phyloP scores from a whole-genome alignment of 495 filamentous ascomycete genomes.

The Aspergillus sclerotioniger region DNA sequence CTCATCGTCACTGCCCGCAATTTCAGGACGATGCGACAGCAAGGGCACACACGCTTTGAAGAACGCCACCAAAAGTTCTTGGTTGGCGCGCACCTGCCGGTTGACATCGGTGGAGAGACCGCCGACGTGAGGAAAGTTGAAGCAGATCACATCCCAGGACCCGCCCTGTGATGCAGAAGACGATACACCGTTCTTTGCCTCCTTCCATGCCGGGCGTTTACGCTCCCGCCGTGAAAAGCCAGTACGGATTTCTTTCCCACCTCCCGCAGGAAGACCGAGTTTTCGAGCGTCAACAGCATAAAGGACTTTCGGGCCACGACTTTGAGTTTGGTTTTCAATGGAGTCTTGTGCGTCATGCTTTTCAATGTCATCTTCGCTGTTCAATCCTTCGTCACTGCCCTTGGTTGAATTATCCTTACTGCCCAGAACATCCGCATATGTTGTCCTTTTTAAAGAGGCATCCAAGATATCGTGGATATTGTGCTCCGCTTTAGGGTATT shows the following conservation, averaged over 20 bases:
- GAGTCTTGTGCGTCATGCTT: not conserved
- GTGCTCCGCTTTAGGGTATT: constrained; percentile 73
- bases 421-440: not conserved
- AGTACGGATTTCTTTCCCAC: constrained; percentile 42
- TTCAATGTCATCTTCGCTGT: constrained; percentile 1
- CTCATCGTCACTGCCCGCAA: constrained; percentile 25
- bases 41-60: constrained; percentile 62
- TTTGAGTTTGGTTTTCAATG: constrained; percentile 4
- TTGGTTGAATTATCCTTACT: not conserved
- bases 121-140: constrained; percentile 97
- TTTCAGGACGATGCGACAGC: constrained; percentile 39
- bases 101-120: constrained; percentile 90
- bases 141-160: constrained; percentile 73
- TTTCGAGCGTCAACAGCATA: constrained; percentile 74
- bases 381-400: not conserved
- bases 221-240: constrained; percentile 31
- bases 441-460: not conserved
- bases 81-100: constrained; percentile 87
- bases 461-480: constrained; percentile 55
- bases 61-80: constrained; percentile 81
- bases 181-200: constrained; percentile 13
- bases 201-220: constrained; percentile 34
- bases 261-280: constrained; percentile 47
- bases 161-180: constrained; percentile 28
- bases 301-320: constrained; percentile 49